Conservation (phyloP, 108 stramenopile species). For the Cyclotella kingstonii region DNA sequence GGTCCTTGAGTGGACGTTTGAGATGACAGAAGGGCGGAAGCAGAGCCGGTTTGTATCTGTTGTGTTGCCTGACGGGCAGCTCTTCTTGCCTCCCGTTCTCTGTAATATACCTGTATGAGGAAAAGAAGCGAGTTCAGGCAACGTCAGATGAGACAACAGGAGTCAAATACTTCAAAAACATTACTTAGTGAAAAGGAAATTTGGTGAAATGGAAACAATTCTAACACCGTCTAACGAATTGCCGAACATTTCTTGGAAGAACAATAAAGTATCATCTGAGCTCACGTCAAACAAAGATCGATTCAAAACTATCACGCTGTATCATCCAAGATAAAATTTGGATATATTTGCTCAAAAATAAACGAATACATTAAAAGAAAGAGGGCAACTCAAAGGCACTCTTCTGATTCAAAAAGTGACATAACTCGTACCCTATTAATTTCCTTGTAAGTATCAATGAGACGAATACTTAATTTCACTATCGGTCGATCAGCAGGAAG, state of each 20-base stretch:
- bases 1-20: conserved; percentile 23
- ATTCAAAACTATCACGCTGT: no score
- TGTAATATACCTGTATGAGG: conserved; percentile 73
- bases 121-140: neutral
- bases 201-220: no score
- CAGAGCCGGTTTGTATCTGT: conserved; percentile 7
- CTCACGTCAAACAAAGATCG: no score
- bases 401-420: conserved; percentile 1
- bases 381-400: neutral
- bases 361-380: neutral
- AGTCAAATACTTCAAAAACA: neutral
- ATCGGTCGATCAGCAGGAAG: conserved; percentile 75
- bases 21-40: conserved; percentile 11
- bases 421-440: conserved; percentile 89
- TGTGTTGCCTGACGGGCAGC: conserved; percentile 50
- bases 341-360: neutral
- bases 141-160: neutral
- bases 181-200: neutral
- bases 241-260: no score
- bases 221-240: no score
- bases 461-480: conserved; percentile 80
- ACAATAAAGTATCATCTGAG: no score
- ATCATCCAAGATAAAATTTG: no score
- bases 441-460: conserved; percentile 94
- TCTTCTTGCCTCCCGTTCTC: conserved; percentile 74